Conservation (phyloP, 2,329 filamentous ascomycete species). For the Metarhizium humberi region DNA sequence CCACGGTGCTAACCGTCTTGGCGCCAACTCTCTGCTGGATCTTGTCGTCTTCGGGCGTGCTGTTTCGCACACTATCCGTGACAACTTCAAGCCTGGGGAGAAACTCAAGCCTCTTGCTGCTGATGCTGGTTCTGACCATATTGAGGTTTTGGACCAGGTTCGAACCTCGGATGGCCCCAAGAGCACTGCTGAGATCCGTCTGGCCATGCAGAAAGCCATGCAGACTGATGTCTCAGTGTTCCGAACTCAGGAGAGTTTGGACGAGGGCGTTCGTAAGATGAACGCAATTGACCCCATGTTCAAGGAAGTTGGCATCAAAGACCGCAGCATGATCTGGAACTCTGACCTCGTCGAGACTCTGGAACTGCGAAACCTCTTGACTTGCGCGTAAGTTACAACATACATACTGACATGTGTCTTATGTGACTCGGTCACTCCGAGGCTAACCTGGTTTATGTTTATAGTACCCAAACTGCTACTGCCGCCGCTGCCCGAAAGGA, state of each 20-base stretch:
- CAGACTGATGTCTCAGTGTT: conserved; percentile 96
- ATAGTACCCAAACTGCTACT: conserved; percentile 78
- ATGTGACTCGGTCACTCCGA: background rate
- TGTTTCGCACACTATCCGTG: conserved; percentile 92
- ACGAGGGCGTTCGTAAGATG: conserved; percentile 87
- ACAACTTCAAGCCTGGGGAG: conserved; percentile 79
- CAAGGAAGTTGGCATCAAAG: conserved; percentile 84
- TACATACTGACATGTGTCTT: background rate
- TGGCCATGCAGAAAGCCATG: conserved; percentile 97
- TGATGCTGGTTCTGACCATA: conserved; percentile 82
- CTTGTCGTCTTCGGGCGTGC: conserved; percentile 96
- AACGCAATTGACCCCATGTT: conserved; percentile 73
- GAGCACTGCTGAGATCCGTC: conserved; percentile 79
- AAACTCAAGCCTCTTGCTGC: conserved; percentile 71
- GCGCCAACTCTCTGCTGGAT: conserved; percentile 96
- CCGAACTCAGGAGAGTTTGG: conserved; percentile 86
- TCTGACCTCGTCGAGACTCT: conserved; percentile 93
- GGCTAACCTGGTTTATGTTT: background rate
- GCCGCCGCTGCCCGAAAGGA: conserved; percentile 92
- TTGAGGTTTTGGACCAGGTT: conserved; percentile 75
- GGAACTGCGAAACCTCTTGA: conserved; percentile 88
- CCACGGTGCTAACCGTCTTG: conserved; percentile 94
- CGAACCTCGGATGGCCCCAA: conserved; percentile 77
- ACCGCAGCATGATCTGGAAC: conserved; percentile 99
- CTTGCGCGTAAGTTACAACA: conserved; percentile 71